phyloP scores from a whole-genome alignment of 139 green algal species.

The Chlamydomonas urium region DNA sequence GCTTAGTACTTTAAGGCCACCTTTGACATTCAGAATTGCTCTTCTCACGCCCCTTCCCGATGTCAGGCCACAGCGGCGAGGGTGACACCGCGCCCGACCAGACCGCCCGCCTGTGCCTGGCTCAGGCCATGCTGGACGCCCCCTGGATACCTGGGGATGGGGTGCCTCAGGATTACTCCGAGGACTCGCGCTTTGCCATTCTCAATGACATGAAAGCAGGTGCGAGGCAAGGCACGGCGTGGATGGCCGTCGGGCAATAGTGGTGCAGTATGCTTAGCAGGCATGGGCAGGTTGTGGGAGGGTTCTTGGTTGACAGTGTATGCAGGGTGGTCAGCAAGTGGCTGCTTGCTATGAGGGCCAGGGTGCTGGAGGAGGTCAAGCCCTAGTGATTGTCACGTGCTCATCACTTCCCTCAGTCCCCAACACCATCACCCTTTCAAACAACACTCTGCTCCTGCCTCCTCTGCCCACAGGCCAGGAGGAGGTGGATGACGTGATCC shows the following conservation, averaged over 20 bases:
- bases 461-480: constrained; percentile 45
- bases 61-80: neutral
- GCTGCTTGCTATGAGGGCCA: neutral
- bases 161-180: neutral
- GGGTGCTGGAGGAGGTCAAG: no score
- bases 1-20: neutral
- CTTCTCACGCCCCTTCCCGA: neutral
- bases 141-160: constrained; percentile 20
- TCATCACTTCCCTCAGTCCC: no score
- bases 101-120: constrained; percentile 35
- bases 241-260: neutral
- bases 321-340: neutral
- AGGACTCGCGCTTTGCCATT: constrained; percentile 56
- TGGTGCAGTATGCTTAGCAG: neutral
- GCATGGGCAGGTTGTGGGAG: neutral
- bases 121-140: constrained; percentile 57
- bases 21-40: neutral
- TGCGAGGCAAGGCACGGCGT: neutral
- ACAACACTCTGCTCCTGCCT: neutral
- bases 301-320: neutral
- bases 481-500: constrained; percentile 85
- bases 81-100: neutral
- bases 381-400: neutral
- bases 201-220: constrained; percentile 71
- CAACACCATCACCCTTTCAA: no score